phyloP scores from a whole-genome alignment of 768 basidiomycete genomes.

The Epithele typhae region DNA sequence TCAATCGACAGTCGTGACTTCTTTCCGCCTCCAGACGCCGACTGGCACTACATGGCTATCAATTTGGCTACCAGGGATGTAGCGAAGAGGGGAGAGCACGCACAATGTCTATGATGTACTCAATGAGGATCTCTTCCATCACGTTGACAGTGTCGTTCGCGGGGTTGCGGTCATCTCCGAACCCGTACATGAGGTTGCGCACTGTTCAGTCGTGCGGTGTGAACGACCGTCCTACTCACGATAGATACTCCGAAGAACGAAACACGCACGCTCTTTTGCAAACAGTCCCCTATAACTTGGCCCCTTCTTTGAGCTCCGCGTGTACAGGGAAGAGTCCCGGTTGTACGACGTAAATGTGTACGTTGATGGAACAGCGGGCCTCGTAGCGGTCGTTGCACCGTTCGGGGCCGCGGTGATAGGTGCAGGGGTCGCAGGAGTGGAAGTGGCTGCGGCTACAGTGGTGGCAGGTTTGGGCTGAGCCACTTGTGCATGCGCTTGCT shows the following conservation, averaged over 20 bases:
- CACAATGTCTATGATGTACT: slow-evolving; percentile 88
- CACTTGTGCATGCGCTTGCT: slow-evolving; percentile 13
- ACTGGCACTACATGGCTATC: slow-evolving; percentile 33
- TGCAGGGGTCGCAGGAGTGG: slow-evolving; percentile 23
- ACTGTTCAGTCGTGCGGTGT: too few relatives aligned
- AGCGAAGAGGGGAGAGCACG: slow-evolving; percentile 28
- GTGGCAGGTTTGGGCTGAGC: slow-evolving; percentile 18
- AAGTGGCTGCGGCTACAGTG: slow-evolving; percentile 26
- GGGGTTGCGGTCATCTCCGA: slow-evolving; percentile 88
- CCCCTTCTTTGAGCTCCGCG: slow-evolving; percentile 54
- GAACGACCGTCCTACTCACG: too few relatives aligned
- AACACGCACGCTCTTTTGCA: slow-evolving; percentile 69
- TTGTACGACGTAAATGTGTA: slow-evolving; percentile 50
- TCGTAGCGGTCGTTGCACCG: slow-evolving; percentile 21
- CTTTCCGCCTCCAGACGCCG: slow-evolving; percentile 63
- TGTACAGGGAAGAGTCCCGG: slow-evolving; percentile 43
- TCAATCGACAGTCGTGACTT: slow-evolving; percentile 81
- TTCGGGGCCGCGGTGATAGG: slow-evolving; percentile 5
- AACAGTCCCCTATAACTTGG: slow-evolving; percentile 73
- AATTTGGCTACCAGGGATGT: too few relatives aligned
- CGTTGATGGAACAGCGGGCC: slow-evolving; percentile 31
- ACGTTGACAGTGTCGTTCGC: slow-evolving; percentile 85
- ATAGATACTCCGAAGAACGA: too few relatives aligned
- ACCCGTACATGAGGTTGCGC: slow-evolving; percentile 86
- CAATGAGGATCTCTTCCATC: slow-evolving; percentile 91